Evolutionary conservation across 169 alveolate species (phyloP), one percentile per base, ranked within the genome.

Genomic region (Theileria luwenshuni): DNA sequence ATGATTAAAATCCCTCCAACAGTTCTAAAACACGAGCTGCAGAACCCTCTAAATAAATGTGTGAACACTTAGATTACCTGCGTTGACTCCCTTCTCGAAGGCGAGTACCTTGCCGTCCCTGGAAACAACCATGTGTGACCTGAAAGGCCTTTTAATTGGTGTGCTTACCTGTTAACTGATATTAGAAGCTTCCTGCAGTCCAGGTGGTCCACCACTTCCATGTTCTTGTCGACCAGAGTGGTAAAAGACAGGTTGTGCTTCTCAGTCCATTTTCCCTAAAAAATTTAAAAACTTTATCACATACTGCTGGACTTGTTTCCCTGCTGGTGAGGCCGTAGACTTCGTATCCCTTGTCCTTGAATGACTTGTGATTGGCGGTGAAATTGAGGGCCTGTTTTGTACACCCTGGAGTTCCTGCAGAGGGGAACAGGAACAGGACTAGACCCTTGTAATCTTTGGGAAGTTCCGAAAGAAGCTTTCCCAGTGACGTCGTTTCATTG

Each of bases 391-490:
- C 94, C 76, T 89, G 94, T 38, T 81, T 70, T 3, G 92, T 89
- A 35, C 94, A 89, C 6, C 77, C 80, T 3, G 94, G 94, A 19
- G 94, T 89, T 47, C 83, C 76, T 7, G 85, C 92, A 21, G 85
- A 76, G 0, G 94, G 94, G 38, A 83, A 89, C 19, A 85, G 73
- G 51, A 89, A 89, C 62, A 85, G 30, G 0, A 85, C 94, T 19
- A 84, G 27, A 21, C 94, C 94, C n/a, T 89, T 85, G 74, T 58
- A 45, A 19, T 63, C 81, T 6, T 42, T 63, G 35, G 90, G 79
- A 42, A 85, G 69, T 28, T 65, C 77, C 19, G 42, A 35, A 1
- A 89, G 28, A 51, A 77, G 69, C 41, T 54, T 60, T 41, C 67
- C 25, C 23, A 89, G 79, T 2, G 80, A 42, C 10, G 90, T 77